Evolutionary conservation across 2,329 filamentous ascomycete species (phyloP), one percentile per base, ranked within the genome.

Genomic region (Knufia fluminis): DNA sequence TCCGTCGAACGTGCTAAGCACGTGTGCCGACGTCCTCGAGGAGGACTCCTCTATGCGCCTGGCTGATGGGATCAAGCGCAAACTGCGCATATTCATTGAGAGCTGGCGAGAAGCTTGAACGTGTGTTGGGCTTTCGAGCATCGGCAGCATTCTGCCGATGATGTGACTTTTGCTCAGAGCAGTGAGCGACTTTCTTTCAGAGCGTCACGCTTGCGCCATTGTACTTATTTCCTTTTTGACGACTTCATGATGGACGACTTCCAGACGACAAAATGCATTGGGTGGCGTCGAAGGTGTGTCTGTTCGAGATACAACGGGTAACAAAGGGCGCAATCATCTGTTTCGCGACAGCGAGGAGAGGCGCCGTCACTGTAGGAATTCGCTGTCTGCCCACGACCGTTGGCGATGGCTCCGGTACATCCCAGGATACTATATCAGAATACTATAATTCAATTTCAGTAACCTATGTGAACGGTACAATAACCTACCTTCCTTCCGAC

Each of bases 21-120:
- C 77, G 55, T 76, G 72, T 59, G 66, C 76, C 52, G 72, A 75
- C 39, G 63, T 78, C 39, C 66, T 79, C 47, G 73, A 76, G 41
- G 73, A 75, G 52, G 76, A 75, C 26, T 64, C 71, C 12, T 66
- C 73, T 28, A 73, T 71, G 40, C 68, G 74, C 19, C 73, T 79
- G 55, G 72, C 72, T 4, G 75, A 78, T 54, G 76, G 76, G 7
- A 74, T 78, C 51, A 68, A 71, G 35, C 68, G 69, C 49, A 79
- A 79, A 62, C 65, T 79, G 20, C 71, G 74, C 51, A 68, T 68
- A 3, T 56, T 66, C 35, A 52, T 58, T 32, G 53, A 52, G 22
- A 64, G 57, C 39, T 66, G 64, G 64, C 58, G 58, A 39, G 54
- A 58, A 43, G 48, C 36, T 35, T 57, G 49, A 57, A 23, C 16